Evolutionary conservation across 176 grass and related monocot genomes (phyloP).

Genomic region (Zizania latifolia): DNA sequence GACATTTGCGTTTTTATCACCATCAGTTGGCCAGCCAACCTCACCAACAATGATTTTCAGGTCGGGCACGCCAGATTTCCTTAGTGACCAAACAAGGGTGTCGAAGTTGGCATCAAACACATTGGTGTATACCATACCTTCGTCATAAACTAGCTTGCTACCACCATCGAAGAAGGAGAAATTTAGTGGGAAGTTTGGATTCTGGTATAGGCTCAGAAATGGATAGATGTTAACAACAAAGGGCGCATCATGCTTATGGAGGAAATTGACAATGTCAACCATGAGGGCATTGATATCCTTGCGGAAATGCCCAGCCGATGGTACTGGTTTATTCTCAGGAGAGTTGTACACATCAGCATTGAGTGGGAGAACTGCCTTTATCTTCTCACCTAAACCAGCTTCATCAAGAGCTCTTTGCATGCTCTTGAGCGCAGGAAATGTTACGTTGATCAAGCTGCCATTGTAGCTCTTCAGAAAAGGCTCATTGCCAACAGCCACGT

Average conservation of each 20-base stretch:
- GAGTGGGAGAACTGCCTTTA: slow-evolving; percentile 69
- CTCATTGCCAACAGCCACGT: slow-evolving; percentile 89
- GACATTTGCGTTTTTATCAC: slow-evolving; percentile 59
- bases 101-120: slow-evolving; percentile 85
- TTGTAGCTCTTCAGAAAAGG: slow-evolving; percentile 81
- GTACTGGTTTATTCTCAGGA: slow-evolving; percentile 55
- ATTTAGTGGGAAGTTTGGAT: slow-evolving; percentile 64
- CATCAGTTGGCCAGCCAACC: slow-evolving; percentile 83
- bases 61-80: slow-evolving; percentile 64
- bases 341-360: slow-evolving; percentile 88
- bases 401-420: slow-evolving; percentile 72
- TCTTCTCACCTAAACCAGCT: slow-evolving; percentile 34
- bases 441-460: slow-evolving; percentile 54
- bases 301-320: slow-evolving; percentile 71
- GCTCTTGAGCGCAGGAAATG: slow-evolving; percentile 74
- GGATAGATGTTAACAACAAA: slow-evolving; percentile 87
- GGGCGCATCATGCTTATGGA: slow-evolving; percentile 62
- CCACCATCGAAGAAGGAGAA: slow-evolving; percentile 75
- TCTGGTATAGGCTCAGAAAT: slow-evolving; percentile 70
- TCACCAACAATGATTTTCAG: slow-evolving; percentile 81
- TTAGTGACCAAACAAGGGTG: slow-evolving; percentile 78
- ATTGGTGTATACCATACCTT: slow-evolving; percentile 65
- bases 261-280: slow-evolving; percentile 71
- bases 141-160: slow-evolving; percentile 51
- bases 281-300: slow-evolving; percentile 58